Base-by-base conservation (phyloP, 2,329 filamentous ascomycete genomes). In the Ophiocordyceps sinensis region DNA sequence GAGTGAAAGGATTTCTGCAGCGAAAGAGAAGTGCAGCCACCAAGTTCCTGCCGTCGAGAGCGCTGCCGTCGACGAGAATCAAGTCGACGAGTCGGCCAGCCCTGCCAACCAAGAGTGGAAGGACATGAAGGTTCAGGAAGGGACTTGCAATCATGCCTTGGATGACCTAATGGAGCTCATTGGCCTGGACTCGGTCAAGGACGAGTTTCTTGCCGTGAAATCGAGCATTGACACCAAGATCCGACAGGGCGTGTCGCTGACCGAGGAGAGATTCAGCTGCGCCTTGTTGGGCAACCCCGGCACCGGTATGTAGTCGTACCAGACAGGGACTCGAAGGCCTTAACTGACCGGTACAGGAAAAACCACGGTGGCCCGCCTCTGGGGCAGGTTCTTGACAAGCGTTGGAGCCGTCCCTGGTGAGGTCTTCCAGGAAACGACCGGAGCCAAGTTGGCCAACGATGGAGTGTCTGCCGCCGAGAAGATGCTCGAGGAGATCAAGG, bases 311-410 rank as follows among this genome's bases (percentile, higher is more conserved):
- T 41, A 9, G 12, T 32, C 8, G 30, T 7, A 32, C 13, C 30
- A 15, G n/a, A 32, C 14, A 32, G 5, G 7, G 30, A 4, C 5
- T 6, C 12, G 12, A 15, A 4, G 7, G 30, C 12, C 19, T 13
- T 19, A 7, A 42, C 47, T 51, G 43, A 53, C 36, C 2, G 30
- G 12, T 4, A 8, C 17, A 63, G 60, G 59, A 1, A 87, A 87
- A 62, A 89, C 84, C 0, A 88, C 83, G 0, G 77, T 88, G 0
- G 83, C 83, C 0, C 68, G 82, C 0, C 59, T 82, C 0, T 87
- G 85, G 43, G 79, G 73, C 0, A 67, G 74, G 7, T 80, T 86
- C 30, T 62, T 89, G 0, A 66, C 69, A 0, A 68, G 73, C 0
- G 60, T 83, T 0, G 75, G 77, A 0, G 73, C 75, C 0, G 63